phyloP scores from a whole-genome alignment of 2,329 filamentous ascomycete genomes.

The Gremmenia infestans region DNA sequence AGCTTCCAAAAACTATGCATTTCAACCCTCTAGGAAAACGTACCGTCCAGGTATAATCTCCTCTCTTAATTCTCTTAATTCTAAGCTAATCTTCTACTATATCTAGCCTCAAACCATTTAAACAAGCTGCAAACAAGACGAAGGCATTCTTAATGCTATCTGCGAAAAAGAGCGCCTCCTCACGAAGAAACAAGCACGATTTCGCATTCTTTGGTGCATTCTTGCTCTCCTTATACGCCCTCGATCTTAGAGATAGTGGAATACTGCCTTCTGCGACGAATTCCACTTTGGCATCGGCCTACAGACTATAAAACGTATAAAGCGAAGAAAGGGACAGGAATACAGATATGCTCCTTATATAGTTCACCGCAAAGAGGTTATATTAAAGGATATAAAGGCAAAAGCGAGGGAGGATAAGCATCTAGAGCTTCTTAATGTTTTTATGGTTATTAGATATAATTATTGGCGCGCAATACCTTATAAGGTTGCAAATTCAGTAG shows the following conservation, averaged over 20 bases:
- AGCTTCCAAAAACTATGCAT: too few relatives aligned
- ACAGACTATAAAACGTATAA: background rate
- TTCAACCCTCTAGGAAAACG: too few relatives aligned
- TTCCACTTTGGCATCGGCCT: background rate
- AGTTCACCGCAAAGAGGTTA: constrained; percentile 2
- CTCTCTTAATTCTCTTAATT: too few relatives aligned
- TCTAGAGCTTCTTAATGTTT: constrained; percentile 1
- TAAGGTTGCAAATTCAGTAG: background rate
- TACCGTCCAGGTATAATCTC: too few relatives aligned
- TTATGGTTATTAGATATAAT: background rate
- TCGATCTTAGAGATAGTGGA: too few relatives aligned
- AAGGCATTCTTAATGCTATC: background rate
- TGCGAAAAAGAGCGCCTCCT: constrained; percentile 3
- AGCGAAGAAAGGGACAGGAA: background rate
- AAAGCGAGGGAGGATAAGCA: constrained; percentile 3
- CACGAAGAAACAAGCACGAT: background rate
- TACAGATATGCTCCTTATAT: background rate
- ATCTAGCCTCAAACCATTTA: too few relatives aligned
- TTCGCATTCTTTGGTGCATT: too few relatives aligned
- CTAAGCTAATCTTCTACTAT: too few relatives aligned
- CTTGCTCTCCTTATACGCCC: too few relatives aligned
- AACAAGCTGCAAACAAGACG: too few relatives aligned
- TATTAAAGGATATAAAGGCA: constrained; percentile 1
- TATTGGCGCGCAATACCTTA: background rate
- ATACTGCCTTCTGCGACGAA: background rate